Base-by-base conservation (phyloP, 2,329 filamentous ascomycete species). In the Orbilia quercus region DNA sequence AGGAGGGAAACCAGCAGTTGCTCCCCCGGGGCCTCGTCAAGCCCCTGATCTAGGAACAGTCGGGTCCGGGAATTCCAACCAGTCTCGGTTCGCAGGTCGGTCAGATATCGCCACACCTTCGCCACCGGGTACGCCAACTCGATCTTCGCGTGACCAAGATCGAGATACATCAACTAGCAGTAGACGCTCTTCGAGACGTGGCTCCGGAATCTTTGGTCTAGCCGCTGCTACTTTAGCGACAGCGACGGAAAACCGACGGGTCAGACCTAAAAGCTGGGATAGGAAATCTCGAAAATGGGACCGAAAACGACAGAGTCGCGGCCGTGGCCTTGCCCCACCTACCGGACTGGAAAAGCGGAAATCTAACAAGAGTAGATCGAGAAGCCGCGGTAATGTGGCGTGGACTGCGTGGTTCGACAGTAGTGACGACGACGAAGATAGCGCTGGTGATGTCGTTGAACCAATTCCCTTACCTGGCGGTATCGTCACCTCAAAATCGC, bases 361-460 rank as follows among this genome's bases (percentile, higher is more conserved):
- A 50, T 28, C 22, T 7, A 73, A 58, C 22, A 73, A 73, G 34
- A 73, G 60, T 47, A 66, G 69, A 38, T 73, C 69, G 2, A 60
- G 69, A 23, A 73, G 69, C 47, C 55, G 69, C 20, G 45, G 60
- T 18, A 73, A 73, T 16, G 48, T 54, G 2, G 64, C 60, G 36
- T 73, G 69, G 69, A 73, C 69, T 3, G 69, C 60, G 14, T 73
- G 69, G 69, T 73, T 73, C 16, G 69, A 73, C 60, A 73, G 69
- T 34, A 73, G 69, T 22, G 57, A 51, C 16, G 69, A 73, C 38
- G 69, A 60, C 1, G 69, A 65, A 20, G 62, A 66, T 36, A 25
- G 48, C 11, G 28, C 53, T 16, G 60, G 51, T 18, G 47, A 23
- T n/a, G 53, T 47, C 22, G 69, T 73, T 40, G 69, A 73, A 45